Percentiles rank a stretch among this genome's conserved stretches.
These are phyloP conservation scores for Auriscalpium vulgare DNA, from an alignment of 768 basidiomycete species.

Conservation along the genomic window DNA sequence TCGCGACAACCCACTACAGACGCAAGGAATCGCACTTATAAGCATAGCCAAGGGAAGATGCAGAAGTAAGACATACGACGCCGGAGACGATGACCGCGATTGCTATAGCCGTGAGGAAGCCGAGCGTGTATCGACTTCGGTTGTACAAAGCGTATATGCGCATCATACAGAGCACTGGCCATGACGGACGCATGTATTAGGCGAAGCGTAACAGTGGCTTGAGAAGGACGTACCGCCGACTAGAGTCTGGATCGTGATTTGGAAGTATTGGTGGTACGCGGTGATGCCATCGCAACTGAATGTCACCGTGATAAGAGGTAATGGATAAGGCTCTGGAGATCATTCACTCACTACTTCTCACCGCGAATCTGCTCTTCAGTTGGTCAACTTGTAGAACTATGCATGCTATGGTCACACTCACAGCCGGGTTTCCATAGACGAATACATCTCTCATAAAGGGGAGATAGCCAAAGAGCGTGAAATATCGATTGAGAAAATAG, in stretches of 20 bases:
- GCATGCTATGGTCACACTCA: background rate
- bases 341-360: background rate
- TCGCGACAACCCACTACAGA: background rate
- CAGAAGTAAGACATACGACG: background rate
- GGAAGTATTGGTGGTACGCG: background rate
- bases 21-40: background rate
- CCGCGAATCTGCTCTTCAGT: background rate
- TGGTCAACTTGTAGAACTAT: background rate
- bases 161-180: background rate
- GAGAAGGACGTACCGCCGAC: background rate
- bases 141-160: conserved; percentile 2
- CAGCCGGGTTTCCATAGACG: background rate
- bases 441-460: background rate
- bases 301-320: background rate
- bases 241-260: background rate
- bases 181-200: too few relatives aligned
- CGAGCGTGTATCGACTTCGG: background rate
- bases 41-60: too few relatives aligned
- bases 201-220: background rate
- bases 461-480: background rate
- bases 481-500: conserved; percentile 15
- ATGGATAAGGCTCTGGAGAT: background rate
- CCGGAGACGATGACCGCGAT: background rate
- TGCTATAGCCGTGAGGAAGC: background rate
- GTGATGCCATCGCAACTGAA: background rate